Conservation (phyloP, 2,329 filamentous ascomycete species). For the Fusarium sp. region DNA sequence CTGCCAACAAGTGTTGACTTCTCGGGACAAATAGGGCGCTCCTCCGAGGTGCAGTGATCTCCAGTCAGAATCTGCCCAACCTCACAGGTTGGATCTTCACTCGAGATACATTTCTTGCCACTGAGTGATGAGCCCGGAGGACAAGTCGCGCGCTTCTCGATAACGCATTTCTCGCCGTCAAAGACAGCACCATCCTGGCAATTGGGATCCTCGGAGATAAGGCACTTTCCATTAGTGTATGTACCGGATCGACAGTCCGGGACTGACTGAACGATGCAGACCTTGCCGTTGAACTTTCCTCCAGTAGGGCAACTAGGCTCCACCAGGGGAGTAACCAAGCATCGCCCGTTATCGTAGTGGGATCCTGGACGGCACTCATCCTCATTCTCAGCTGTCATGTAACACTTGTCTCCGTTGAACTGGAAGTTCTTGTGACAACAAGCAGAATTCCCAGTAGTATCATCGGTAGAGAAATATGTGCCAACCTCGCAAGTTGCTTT, state of each 20-base stretch:
- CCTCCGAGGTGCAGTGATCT: neutral
- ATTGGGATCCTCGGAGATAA: neutral
- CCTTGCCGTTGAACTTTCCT: constrained; percentile 4
- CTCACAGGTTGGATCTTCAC: neutral
- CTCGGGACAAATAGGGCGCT: neutral
- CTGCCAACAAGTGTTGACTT: constrained; percentile 3
- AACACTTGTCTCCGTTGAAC: constrained; percentile 4
- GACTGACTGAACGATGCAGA: neutral
- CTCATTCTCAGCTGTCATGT: neutral
- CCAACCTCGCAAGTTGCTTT: neutral
- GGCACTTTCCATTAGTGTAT: constrained; percentile 9
- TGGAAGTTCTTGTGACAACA: constrained; percentile 4
- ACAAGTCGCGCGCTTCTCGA: neutral
- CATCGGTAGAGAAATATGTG: neutral
- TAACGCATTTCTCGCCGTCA: constrained; percentile 6
- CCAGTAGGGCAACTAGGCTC: neutral
- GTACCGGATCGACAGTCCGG: neutral
- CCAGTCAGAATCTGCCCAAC: neutral
- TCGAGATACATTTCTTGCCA: constrained; percentile 14
- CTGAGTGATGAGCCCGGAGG: constrained; percentile 5
- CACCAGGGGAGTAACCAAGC: neutral
- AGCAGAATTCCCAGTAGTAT: constrained; percentile 1
- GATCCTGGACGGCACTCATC: constrained; percentile 1
- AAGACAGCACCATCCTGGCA: neutral
- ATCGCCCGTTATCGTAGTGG: neutral